phyloP scores from a whole-genome alignment of 169 alveolate genomes.

The Plasmodium cynomolgi region DNA sequence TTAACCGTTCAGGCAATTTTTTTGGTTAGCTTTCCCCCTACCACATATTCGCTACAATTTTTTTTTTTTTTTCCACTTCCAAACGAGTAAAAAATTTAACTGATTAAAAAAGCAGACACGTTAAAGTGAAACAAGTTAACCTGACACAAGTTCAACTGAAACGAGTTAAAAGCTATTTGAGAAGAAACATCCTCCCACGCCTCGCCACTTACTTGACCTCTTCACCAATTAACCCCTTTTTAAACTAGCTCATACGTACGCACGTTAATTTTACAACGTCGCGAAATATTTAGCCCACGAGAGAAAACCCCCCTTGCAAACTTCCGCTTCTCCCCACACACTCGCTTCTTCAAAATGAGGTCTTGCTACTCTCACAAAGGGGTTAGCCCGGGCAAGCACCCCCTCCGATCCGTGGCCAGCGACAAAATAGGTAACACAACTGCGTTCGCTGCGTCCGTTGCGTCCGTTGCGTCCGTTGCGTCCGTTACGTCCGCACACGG shows the following conservation, averaged over 20 bases:
- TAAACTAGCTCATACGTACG: not conserved
- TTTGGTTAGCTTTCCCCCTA: not conserved
- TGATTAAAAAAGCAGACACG: not conserved
- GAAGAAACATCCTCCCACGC: not conserved
- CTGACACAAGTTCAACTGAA: not conserved
- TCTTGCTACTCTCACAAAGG: conserved; percentile 73
- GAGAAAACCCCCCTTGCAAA: not conserved
- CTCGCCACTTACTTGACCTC: not conserved
- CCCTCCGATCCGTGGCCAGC: conserved; percentile 6
- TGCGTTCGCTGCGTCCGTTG: not conserved
- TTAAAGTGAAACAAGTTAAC: not conserved
- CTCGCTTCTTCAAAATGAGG: conserved; percentile 29
- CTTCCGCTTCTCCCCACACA: not conserved
- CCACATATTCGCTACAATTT: not conserved
- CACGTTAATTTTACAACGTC: not conserved
- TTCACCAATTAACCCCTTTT: not conserved
- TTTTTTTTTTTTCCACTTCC: not conserved
- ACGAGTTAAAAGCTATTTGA: not conserved
- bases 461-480: not conserved
- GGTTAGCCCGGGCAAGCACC: conserved; percentile 66
- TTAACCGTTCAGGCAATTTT: not conserved
- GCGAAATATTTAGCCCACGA: not conserved
- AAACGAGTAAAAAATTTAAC: not conserved
- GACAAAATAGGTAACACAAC: conserved; percentile 43
- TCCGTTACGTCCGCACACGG: not conserved